Evolutionary conservation across 306 rosid species (phyloP), one percentile per base, ranked within the genome.

Genomic region (Prunus fruticosa): DNA sequence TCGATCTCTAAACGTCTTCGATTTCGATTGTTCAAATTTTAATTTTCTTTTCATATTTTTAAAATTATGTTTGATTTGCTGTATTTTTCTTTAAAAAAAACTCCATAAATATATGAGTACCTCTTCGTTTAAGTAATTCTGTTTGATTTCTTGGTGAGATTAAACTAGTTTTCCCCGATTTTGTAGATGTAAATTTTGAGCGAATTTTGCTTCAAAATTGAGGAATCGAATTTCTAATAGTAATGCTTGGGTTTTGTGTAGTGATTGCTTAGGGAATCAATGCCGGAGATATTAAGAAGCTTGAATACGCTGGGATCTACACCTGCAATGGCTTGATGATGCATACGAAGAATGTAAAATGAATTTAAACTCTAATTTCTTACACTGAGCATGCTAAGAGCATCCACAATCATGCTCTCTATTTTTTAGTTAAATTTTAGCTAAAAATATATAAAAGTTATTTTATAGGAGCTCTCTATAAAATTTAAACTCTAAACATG

Each of bases 251-350:
- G 77, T 65, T 81, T 32, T 64, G 45, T 85, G 78, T 89, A 95
- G 98, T 95, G 83, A 89, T 88, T 83, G 71, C 98, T 32, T 97
- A 95, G 80, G 97, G 98, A 76, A 95, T 95, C 79, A 95, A 95
- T 78, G 96, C 97, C 52, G 97, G 97, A 78, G 98, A 95, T 61
- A 91, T 92, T 82, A 95, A 89, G 90, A 95, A 95, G 90, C 97
- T 95, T 82, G 97, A 95, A 80, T 97, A 95, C 8, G 97, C 98
- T 43, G 97, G 98, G 85, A 95, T 95, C 16, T 90, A 86, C 80
- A 92, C 97, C 66, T 95, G 97, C 90, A 95, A 95, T 71, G 98
- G 97, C 78, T 89, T 95, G 82, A 92, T 92, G 97, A 95, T 92
- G 98, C 93, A 92, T 74, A 95, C 98, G 8, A 95, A 92, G 89